Evolutionary conservation across 768 basidiomycete genomes (phyloP), one percentile per base, ranked within the genome.

Genomic region (Termitomyces sp.): DNA sequence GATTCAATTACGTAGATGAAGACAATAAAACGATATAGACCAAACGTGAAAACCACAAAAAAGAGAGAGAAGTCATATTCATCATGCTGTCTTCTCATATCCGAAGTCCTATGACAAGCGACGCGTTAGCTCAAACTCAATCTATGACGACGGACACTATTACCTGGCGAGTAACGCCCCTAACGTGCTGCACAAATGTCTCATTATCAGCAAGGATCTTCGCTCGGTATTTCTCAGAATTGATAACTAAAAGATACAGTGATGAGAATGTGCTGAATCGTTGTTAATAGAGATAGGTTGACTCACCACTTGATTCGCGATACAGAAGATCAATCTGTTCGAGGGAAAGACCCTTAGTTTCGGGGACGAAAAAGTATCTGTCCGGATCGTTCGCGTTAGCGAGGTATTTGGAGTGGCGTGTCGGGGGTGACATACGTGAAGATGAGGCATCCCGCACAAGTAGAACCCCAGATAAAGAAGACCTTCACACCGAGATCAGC

Each of bases 391-490:
- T 11, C 5, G 14, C 18, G 43, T 32, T 28, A 45, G 52, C 28
- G 51, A 28, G 11, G n/a, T 3, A 26, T 46, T 30, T 10, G 13
- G 18, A 28, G 32, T 11, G 0, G 14, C 6, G 26, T 5, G 24
- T 18, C 24, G 7, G n/a, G 44, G 16, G 76, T 82, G 75, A 43
- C 64, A n/a, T 81, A 92, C 33, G 90, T 82, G 75, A 92, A 94
- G 65, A 92, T 51, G 67, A 87, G 68, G 69, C 85, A 88, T 62
- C 85, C 79, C 38, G 78, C 66, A 66, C 90, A 93, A 7, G 85
- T 88, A 16, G 73, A 72, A 24, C 76, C 76, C 92, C 91, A 94
- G 70, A 94, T 80, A 78, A 92, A 93, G 84, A 94, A 94, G 67
- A 92, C 90, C 68, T 88, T 90, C 46, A 78, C 77, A 52, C 80